Evolutionary conservation across 2,329 filamentous ascomycete species (phyloP).

Genomic region (Fusarium scirpi): DNA sequence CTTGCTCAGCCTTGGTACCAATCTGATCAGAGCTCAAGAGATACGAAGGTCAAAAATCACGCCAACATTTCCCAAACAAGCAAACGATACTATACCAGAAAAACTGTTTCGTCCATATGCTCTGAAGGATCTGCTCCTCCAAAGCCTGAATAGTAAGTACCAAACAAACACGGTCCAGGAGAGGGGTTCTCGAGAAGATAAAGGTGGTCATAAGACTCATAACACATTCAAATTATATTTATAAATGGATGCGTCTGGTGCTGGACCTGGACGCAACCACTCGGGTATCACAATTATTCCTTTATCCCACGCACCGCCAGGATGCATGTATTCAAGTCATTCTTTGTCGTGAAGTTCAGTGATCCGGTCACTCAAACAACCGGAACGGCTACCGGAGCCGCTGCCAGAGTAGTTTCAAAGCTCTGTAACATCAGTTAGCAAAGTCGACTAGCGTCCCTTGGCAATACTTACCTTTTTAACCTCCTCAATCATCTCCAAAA

Average conservation of each 20-base stretch:
- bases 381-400: too few relatives aligned
- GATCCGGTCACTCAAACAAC: background rate
- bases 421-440: background rate
- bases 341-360: background rate
- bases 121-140: too few relatives aligned
- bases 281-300: background rate
- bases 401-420: background rate
- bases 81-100: background rate
- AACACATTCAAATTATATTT: background rate
- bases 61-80: background rate
- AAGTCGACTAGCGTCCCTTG: too few relatives aligned
- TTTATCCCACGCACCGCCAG: background rate
- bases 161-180: background rate
- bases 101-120: background rate
- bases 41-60: background rate
- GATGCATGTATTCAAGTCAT: background rate
- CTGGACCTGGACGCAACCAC: background rate
- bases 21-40: background rate
- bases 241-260: background rate
- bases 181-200: background rate
- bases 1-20: background rate
- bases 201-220: background rate
- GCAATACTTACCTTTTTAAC: background rate
- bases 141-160: background rate
- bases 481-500: background rate